Base-by-base conservation (phyloP, 805 yeast genomes). In the Cyberlindnera samutprakarnensis region DNA sequence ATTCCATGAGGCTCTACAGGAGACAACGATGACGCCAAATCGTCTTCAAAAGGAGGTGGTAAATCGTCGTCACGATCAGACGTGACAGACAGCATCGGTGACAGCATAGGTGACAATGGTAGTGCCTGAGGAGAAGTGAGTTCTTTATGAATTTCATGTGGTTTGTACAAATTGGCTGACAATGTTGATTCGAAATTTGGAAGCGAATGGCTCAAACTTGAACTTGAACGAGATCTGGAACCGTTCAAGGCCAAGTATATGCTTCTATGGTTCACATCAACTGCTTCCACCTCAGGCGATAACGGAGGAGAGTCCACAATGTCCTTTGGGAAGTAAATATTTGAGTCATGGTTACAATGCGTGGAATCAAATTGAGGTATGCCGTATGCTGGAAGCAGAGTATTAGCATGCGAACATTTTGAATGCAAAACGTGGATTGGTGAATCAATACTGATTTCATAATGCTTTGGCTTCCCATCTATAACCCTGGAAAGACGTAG, bases 391-490 rank as follows among this genome's bases (percentile, higher is more conserved):
- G 94, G 94, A 27, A 83, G 57, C 23, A 82, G 54, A 1, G 90
- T 82, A 46, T 82, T 81, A 5, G 83, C 83, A 57, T 81, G 94
- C 1, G 85, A 81, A 40, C 95, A 85, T 30, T 72, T 59, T 6
- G 79, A 75, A 30, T 88, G 77, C 31, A 88, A 61, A 5, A 92
- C 66, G 48, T 83, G 94, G 38, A 92, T 77, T 4, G 98, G 98
- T 3, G 96, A 84, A 56, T 92, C 99, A 35, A 92, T 90, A 37
- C 86, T 78, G 27, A 92, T 83, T 60, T 92, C 99, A 53, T 82
- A 92, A 52, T 87, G 96, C 53, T 88, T 92, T 28, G 94, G 65
- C 51, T 84, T 84, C 10, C 63, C 69, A 28, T 70, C 67, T 27
- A 81, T 77, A n/a, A 66, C 51, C 43, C 70, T 73, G 5, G 95